A percentile compares a stretch with the other conserved stretches of the same genome.
Evolutionary conservation across 1,284 basidiomycete species (phyloP).

Genomic region (Dichomitus squalens): DNA sequence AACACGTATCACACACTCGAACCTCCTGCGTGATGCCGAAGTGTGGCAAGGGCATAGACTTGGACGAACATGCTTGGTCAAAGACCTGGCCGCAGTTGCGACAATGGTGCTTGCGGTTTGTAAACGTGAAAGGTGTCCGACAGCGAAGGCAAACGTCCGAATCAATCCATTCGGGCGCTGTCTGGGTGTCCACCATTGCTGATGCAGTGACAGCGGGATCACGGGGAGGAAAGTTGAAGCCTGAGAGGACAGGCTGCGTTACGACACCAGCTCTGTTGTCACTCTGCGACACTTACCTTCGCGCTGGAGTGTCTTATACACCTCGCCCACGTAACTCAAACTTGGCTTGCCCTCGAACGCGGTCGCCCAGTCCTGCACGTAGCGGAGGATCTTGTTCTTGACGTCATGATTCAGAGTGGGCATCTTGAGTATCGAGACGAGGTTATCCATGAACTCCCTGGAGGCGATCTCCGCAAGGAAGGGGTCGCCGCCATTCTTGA

Average conservation of each 20-base stretch:
- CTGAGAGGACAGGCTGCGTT: slow-evolving; percentile 37
- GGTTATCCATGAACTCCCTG: slow-evolving; percentile 92
- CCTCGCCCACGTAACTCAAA: slow-evolving; percentile 77
- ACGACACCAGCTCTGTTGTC: neutral
- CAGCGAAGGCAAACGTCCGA: slow-evolving; percentile 95
- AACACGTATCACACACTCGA: slow-evolving; percentile 92
- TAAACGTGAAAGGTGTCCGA: slow-evolving; percentile 90
- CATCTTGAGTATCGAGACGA: slow-evolving; percentile 80
- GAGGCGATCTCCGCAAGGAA: slow-evolving; percentile 87
- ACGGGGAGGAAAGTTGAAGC: slow-evolving; percentile 83
- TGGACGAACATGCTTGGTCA: slow-evolving; percentile 91
- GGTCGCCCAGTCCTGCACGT: slow-evolving; percentile 92
- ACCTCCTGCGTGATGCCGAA: slow-evolving; percentile 95
- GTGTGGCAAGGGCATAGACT: slow-evolving; percentile 85
- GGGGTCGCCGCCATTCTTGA: slow-evolving; percentile 97
- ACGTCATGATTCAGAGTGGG: slow-evolving; percentile 81
- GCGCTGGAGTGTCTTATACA: slow-evolving; percentile 76
- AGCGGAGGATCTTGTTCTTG: slow-evolving; percentile 76
- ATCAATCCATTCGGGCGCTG: slow-evolving; percentile 96
- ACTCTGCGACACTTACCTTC: slow-evolving; percentile 55
- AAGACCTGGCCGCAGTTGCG: slow-evolving; percentile 98
- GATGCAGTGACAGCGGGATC: slow-evolving; percentile 70
- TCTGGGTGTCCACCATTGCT: slow-evolving; percentile 86
- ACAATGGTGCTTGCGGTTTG: slow-evolving; percentile 98
- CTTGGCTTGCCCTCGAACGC: slow-evolving; percentile 83